Conservation (phyloP, 345 rosid genomes). For the Citrus australasica region DNA sequence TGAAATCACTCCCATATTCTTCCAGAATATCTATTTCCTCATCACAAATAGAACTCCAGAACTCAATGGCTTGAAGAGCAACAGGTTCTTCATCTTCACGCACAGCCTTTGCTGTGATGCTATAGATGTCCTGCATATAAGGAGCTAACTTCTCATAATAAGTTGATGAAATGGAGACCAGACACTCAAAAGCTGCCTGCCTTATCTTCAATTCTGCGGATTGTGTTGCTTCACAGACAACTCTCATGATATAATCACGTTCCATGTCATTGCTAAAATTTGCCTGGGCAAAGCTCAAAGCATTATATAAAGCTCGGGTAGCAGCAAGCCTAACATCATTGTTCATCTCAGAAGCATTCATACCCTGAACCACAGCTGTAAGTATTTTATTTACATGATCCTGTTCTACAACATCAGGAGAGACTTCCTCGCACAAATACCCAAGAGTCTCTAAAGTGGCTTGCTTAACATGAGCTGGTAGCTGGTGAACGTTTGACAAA, state of each 20-base stretch:
- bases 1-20: slow-evolving; percentile 47
- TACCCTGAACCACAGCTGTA: slow-evolving; percentile 39
- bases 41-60: slow-evolving; percentile 69
- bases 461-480: slow-evolving; percentile 38
- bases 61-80: slow-evolving; percentile 64
- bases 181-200: slow-evolving; percentile 64
- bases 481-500: slow-evolving; percentile 32
- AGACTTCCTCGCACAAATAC: slow-evolving; percentile 42
- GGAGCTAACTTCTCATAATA: slow-evolving; percentile 53
- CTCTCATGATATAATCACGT: slow-evolving; percentile 67
- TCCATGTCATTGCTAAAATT: slow-evolving; percentile 65
- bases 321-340: slow-evolving; percentile 68
- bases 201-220: slow-evolving; percentile 55
- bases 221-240: slow-evolving; percentile 60
- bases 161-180: slow-evolving; percentile 62
- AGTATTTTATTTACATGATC: slow-evolving; percentile 41
- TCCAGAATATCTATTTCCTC: slow-evolving; percentile 68
- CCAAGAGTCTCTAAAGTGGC: slow-evolving; percentile 42
- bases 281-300: slow-evolving; percentile 68
- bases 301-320: slow-evolving; percentile 54
- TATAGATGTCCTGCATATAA: slow-evolving; percentile 55
- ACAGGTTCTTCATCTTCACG: slow-evolving; percentile 63
- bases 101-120: slow-evolving; percentile 58
- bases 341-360: slow-evolving; percentile 54
- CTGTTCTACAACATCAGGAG: slow-evolving; percentile 40